Conservation (phyloP, 176 grass and related monocot genomes). For the Cenchrus americanus region DNA sequence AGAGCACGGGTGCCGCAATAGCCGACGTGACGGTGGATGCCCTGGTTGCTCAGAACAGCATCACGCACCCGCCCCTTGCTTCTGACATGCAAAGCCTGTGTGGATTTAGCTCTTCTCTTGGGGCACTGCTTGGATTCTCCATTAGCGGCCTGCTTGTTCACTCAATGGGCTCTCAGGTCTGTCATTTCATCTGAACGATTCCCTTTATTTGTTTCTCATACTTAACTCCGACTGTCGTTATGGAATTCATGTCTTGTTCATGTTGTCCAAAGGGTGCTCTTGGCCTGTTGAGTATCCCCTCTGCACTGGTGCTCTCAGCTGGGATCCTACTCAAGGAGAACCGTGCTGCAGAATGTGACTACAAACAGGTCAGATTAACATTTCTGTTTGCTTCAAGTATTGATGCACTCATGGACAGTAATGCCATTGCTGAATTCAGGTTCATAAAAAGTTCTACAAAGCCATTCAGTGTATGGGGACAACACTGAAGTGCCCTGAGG, state of each 20-base stretch:
- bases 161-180: slow-evolving; percentile 69
- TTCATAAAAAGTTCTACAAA: slow-evolving; percentile 68
- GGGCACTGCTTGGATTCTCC: slow-evolving; percentile 75
- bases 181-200: slow-evolving; percentile 20
- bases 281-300: slow-evolving; percentile 80
- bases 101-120: slow-evolving; percentile 73
- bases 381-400: slow-evolving; percentile 24
- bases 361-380: slow-evolving; percentile 56
- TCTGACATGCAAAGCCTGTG: slow-evolving; percentile 84
- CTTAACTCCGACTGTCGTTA: neutral
- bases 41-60: slow-evolving; percentile 76
- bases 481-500: slow-evolving; percentile 66
- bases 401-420: neutral
- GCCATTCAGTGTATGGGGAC: slow-evolving; percentile 59
- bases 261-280: slow-evolving; percentile 63
- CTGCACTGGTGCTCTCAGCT: slow-evolving; percentile 66
- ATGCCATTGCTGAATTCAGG: slow-evolving; percentile 50
- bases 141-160: slow-evolving; percentile 87
- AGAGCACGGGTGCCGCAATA: slow-evolving; percentile 67
- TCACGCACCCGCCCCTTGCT: slow-evolving; percentile 63
- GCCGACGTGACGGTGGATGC: slow-evolving; percentile 86
- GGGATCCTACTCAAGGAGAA: slow-evolving; percentile 76
- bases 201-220: neutral
- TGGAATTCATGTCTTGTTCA: neutral
- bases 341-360: slow-evolving; percentile 50